Conservation (phyloP, 1,284 basidiomycete species). For the Fomes fomentarius region DNA sequence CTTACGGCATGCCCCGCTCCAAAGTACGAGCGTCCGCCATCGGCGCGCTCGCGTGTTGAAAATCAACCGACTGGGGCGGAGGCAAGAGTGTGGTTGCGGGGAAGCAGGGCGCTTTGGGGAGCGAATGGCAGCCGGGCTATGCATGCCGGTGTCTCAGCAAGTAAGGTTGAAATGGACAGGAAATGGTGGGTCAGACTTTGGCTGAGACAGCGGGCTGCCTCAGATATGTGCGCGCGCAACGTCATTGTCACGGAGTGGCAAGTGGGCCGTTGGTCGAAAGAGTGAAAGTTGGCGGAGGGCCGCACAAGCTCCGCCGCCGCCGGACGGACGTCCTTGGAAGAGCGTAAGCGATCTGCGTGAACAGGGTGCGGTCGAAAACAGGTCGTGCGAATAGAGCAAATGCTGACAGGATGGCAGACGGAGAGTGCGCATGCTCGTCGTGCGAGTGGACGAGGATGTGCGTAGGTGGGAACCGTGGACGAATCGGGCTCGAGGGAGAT, state of each 20-base stretch:
- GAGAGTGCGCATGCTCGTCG: background rate
- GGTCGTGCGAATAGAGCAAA: background rate
- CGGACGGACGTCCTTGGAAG: too few relatives aligned
- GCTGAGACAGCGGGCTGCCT: too few relatives aligned
- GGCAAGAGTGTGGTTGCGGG: background rate
- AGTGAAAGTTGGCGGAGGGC: too few relatives aligned
- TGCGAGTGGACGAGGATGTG: background rate
- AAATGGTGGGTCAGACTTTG: too few relatives aligned
- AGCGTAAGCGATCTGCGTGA: too few relatives aligned
- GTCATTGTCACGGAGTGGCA: background rate
- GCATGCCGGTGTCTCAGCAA: too few relatives aligned
- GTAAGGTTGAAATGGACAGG: too few relatives aligned
- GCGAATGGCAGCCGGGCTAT: background rate
- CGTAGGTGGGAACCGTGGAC: constrained; percentile 10
- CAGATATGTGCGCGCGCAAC: too few relatives aligned
- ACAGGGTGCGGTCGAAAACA: constrained; percentile 1
- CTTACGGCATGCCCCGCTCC: background rate
- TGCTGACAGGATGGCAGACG: background rate
- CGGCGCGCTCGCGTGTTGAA: background rate
- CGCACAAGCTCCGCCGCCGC: constrained; percentile 12
- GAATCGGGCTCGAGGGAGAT: constrained; percentile 12
- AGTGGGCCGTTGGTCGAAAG: background rate
- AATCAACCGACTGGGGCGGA: background rate
- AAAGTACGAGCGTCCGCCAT: background rate
- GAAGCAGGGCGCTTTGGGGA: background rate